Evolutionary conservation across 2,329 filamentous ascomycete genomes (phyloP), one percentile per base, ranked within the genome.

Genomic region (Ascocoryne sarcoides): DNA sequence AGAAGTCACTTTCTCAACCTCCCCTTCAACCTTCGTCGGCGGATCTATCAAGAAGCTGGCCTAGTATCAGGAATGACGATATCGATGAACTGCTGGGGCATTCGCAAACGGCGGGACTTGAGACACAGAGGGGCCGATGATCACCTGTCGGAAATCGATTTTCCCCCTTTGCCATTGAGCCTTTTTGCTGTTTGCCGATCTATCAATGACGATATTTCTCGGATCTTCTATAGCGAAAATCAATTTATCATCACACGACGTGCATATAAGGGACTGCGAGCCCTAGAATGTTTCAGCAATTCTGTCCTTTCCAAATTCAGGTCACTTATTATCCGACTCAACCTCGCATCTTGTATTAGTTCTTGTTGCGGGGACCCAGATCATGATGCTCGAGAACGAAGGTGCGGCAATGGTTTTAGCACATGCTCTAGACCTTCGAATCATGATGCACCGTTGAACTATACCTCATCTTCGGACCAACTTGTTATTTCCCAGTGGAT

Each of bases 11-110:
- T 40, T 28, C 38, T 40, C 32, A 18, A 40, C 4, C 32, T 40
- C 20, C 38, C 38, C n/a, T 40, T 35, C 38, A 34, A 30, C 10
- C 10, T 40, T 40, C 38, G 38, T 30, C 38, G 38, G 3, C 31
- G 19, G 32, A 40, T 40, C 32, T 40, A 40, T 34, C 20, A 35
- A 7, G 38, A 40, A 40, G 38, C 38, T n/a, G 38, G 38, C 10
- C 32, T 40, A 18, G 38, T 40, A n/a, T 35, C 38, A 18, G 38
- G 38, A 30, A 28, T 29, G 32, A 40, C 32, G 2, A 40, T 40
- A 3, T 14, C n/a, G 10, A 40, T 40, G 19, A 40, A 40, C 21
- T 17, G 18, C 21, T 40, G 38, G 38, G n/a, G 18, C 31, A 40
- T 28, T 12, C 32, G 32, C 31, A 40, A 40, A 34, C 17, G 31